Evolutionary conservation across 768 basidiomycete genomes (phyloP), one percentile per base, ranked within the genome.

Genomic region (Kondoa malvinella): DNA sequence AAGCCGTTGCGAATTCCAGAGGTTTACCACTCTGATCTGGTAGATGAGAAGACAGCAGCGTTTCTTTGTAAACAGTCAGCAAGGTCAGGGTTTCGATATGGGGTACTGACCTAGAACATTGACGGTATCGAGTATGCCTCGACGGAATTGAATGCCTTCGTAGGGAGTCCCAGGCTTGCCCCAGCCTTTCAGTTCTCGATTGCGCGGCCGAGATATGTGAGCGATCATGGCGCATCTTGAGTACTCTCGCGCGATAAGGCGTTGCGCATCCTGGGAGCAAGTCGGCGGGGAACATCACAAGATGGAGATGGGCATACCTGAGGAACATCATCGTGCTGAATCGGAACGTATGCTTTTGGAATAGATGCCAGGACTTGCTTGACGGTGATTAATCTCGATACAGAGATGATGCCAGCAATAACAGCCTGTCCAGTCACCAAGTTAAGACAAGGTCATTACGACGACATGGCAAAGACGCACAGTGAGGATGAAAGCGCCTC

Each of bases 291-390:
- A 61, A 31, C 15, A 17, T 31, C 29, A 32, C n/a, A 40, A 4
- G 15, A 50, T n/a, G 27, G 34, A 33, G n/a, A 31, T 1, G 1
- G 15, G 21, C 67, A 26, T 34, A 68, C 68, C 56, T 68, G 64
- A 32, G 57, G 64, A 2, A 68, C 64, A 30, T 68, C 68, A 33
- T 68, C 66, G 27, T 66, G 3, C 31, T 65, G 64, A 8, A 66
- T 25, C 34, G 68, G 68, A 34, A 68, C 31, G 27, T 68, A 68
- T 3, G 64, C 68, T 67, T 68, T 68, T 15, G 68, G 68, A 26
- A 68, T 68, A 32, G 63, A 32, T 29, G 66, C 66, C 21, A 68
- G 50, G 25, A n/a, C 68, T 56, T 58, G 64, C 40, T 61, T 67
- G 16, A 66, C 64, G 3, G 65, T 66, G 56, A 56, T 65, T 12